Base-by-base conservation (phyloP, 1,284 basidiomycete species). In the Malassezia caprae region DNA sequence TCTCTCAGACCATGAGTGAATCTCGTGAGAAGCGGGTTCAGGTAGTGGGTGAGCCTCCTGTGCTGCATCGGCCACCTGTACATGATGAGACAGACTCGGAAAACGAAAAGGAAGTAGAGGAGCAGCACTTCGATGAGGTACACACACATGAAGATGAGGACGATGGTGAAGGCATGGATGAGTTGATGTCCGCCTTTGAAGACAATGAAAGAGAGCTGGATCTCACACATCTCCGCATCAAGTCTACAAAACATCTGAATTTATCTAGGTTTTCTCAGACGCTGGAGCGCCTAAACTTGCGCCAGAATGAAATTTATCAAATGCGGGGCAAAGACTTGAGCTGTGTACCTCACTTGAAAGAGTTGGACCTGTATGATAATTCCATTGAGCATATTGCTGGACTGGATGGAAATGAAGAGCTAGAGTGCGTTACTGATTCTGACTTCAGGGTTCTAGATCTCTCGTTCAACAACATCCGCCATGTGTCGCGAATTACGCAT, bases 281-380 rank as follows among this genome's bases (percentile, higher is more conserved):
- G 61, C 78, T 91, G 46, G 83, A 82, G 77, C 82, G 83, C 51
- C 79, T 96, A 19, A 91, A 87, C 76, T 80, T 98, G 23, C 82
- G 93, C 24, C 91, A 96, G 76, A 98, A 96, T 76, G 80, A 84
- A 56, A 82, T 90, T 52, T 79, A 83, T 1, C 78, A 80, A 40
- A 79, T 96, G 28, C 83, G 88, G 19, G 55, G 59, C 23, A 58
- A 63, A 11, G 69, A 72, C 49, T 58, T 73, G 26, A 62, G 63
- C 24, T 23, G 79, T n/a, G 76, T 96, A 48, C 80, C 75, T 11
- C 79, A 82, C 45, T 77, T 98, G 27, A 86, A 88, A 64, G 91
- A 96, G 59, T 76, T 98, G 48, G 93, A 98, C 76, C 71, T 96
- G 60, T 98, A 98, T 73, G 93, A 98, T 76, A 98, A 98, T 77